Base-by-base conservation (phyloP, 352 stramenopile species). In the Achlya hypogyna region DNA sequence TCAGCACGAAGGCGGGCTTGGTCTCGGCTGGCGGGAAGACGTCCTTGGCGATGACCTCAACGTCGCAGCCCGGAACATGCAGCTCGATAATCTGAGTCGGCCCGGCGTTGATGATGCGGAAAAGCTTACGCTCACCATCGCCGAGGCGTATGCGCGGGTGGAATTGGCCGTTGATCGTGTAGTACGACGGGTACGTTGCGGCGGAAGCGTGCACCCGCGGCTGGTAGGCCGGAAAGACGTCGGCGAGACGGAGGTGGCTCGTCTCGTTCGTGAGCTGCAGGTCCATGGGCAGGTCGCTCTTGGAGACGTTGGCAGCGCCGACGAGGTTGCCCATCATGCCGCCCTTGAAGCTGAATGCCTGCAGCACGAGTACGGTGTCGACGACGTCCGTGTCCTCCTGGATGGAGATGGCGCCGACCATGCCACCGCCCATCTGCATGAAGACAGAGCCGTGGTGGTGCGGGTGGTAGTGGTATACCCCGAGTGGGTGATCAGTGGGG, bases 401-500 rank as follows among this genome's bases (percentile, higher is more conserved):
- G n/a, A 90, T 79, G 2, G 88, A 63, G 31, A 86, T 73, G 12
- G 75, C 77, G 25, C 82, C 82, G 12, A 79, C 80, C 76, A 93
- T 91, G 6, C 82, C 85, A 14, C 86, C 86, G 2, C 75, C 77
- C 65, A 91, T 81, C 63, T 96, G 86, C 62, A 87, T 40, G 53
- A 85, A 83, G 22, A 90, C 86, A 0, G 72, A 83, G 14, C 81
- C 83, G 65, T 91, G 83, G 65, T 84, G 88, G 74, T 95, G 86
- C 53, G 86, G 84, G 63, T 95, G 86, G 73, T 95, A 95, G 71
- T 89, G 83, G 67, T 89, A 95, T 10, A 88, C 64, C 4, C 86
- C 86, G 35, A 78, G 75, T 18, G 82, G 84, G 51, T 95, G 86
- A 52, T 84, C 77, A 20, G 59, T 49, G 1, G 81, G 82, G 23